phyloP scores from a whole-genome alignment of 2,329 filamentous ascomycete species.

The Purpureocillium takamizusanense region DNA sequence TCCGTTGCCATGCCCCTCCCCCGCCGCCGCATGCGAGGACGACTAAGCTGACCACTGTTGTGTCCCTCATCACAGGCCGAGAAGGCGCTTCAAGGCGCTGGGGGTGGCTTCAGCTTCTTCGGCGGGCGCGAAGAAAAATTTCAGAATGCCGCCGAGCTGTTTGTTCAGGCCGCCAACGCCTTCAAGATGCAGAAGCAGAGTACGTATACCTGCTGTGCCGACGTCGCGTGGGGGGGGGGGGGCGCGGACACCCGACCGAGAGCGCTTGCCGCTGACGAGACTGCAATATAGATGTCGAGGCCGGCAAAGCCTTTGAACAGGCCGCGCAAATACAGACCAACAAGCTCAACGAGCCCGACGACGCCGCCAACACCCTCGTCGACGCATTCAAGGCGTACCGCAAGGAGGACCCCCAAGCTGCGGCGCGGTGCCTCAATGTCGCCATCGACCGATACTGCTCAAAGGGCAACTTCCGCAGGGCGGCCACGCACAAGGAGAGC shows the following conservation, averaged over 20 bases:
- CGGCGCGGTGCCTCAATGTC: conserved; percentile 67
- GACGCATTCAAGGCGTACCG: conserved; percentile 95
- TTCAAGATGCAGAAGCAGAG: conserved; percentile 82
- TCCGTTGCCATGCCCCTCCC: conserved; percentile 9
- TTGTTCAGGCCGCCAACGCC: conserved; percentile 80
- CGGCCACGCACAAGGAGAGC: conserved; percentile 84
- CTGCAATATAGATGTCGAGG: conserved; percentile 59
- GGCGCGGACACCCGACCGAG: no score
- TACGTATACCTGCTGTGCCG: conserved; percentile 31
- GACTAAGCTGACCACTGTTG: conserved; percentile 1
- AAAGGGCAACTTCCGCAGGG: conserved; percentile 84
- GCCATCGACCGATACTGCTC: conserved; percentile 80
- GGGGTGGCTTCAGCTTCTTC: conserved; percentile 81
- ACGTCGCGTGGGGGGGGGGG: neutral
- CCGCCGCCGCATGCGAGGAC: neutral
- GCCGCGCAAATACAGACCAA: conserved; percentile 73
- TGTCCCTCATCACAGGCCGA: conserved; percentile 64
- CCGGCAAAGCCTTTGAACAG: conserved; percentile 77
- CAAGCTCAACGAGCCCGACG: conserved; percentile 83
- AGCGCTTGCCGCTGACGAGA: neutral
- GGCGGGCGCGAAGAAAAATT: conserved; percentile 82
- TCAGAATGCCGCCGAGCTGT: conserved; percentile 80
- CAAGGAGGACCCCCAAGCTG: conserved; percentile 75
- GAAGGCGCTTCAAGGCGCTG: conserved; percentile 65
- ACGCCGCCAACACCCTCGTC: conserved; percentile 77